These are phyloP conservation scores for Mercurialis annua DNA, from an alignment of 345 rosid genomes.

Conservation along the genomic window DNA sequence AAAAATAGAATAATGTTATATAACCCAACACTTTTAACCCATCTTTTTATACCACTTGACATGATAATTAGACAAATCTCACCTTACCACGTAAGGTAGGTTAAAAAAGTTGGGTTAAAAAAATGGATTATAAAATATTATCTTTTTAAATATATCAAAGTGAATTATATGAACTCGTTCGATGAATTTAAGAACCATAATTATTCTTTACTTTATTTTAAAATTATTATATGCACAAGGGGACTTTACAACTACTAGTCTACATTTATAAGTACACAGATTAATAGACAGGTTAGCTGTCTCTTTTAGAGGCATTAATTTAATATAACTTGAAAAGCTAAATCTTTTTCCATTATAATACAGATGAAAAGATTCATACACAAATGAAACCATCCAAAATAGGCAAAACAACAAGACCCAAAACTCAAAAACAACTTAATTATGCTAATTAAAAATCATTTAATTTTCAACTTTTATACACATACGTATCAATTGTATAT, in stretches of 20 bases:
- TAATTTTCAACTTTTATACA: background rate
- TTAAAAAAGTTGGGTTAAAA: no score
- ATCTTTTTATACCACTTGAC: no score
- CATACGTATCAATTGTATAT: conserved; percentile 16
- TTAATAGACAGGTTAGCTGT: background rate
- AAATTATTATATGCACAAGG: background rate
- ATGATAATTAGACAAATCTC: no score
- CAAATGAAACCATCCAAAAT: background rate
- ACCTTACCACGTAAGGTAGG: no score
- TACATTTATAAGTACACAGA: background rate
- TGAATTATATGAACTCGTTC: no score
- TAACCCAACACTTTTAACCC: no score
- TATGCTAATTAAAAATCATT: conserved; percentile 2
- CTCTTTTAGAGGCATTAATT: no score
- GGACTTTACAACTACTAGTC: conserved; percentile 5
- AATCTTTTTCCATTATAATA: background rate
- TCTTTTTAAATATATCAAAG: no score
- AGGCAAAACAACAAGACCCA: conserved; percentile 15
- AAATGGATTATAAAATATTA: background rate
- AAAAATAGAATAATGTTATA: no score
- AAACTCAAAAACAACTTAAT: background rate
- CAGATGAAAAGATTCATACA: conserved; percentile 1
- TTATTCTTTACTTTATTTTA: no score
- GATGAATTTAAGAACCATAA: no score
- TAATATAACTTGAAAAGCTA: no score